Conservation (phyloP, 148 eudicot genomes). For the Diospyros lotus region DNA sequence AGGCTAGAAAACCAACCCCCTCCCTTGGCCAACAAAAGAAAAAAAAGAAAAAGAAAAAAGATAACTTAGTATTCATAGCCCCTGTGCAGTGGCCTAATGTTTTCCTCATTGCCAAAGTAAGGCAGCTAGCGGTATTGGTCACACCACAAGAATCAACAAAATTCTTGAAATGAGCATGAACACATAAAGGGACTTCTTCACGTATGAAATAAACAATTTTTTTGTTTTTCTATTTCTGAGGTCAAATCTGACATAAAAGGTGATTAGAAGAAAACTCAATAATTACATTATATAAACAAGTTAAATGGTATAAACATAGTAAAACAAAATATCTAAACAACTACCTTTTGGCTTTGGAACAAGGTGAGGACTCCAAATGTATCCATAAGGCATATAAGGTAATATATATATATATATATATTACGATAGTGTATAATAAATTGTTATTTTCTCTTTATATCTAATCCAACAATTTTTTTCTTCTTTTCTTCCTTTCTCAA, state of each 20-base stretch:
- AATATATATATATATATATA: too few species aligned
- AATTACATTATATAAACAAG: not conserved
- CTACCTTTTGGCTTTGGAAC: constrained; percentile 98
- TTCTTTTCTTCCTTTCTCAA: too few species aligned
- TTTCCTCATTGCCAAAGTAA: not conserved
- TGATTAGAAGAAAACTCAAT: not conserved
- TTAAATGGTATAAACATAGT: not conserved
- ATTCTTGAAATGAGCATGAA: not conserved
- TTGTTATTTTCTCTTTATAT: too few species aligned
- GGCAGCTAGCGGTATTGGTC: not conserved
- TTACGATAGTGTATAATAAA: too few species aligned
- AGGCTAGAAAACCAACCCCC: not conserved
- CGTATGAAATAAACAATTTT: not conserved
- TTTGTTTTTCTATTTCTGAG: not conserved
- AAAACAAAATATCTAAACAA: not conserved
- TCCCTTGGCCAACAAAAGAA: not conserved
- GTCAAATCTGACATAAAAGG: not conserved
- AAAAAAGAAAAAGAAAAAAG: too few species aligned
- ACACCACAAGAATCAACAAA: not conserved
- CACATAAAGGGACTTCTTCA: not conserved
- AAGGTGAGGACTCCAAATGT: constrained; percentile 98
- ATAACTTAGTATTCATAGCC: too few species aligned
- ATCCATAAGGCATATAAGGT: constrained; percentile 89
- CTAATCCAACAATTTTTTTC: too few species aligned
- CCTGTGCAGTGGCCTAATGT: not conserved